These are phyloP conservation scores for Oxytropis ochrocephala DNA, from an alignment of 306 rosid species.

Conservation along the genomic window DNA sequence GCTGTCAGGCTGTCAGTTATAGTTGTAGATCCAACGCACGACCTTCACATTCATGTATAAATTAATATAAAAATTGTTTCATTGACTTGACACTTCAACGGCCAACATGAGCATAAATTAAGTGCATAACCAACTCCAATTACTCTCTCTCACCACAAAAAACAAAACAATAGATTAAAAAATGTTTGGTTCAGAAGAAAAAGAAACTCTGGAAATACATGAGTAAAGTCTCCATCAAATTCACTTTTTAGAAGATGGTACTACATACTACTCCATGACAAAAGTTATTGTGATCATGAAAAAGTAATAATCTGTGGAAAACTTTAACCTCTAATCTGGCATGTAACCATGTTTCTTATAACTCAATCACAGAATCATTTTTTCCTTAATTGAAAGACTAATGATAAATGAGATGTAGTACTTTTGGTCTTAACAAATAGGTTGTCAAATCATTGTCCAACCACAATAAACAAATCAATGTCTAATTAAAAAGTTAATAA, in stretches of 20 bases:
- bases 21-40: conserved; percentile 32
- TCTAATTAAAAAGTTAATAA: neutral
- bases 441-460: conserved; percentile 28
- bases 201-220: neutral
- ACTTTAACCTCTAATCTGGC: conserved; percentile 4
- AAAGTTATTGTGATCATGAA: neutral
- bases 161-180: neutral
- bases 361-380: neutral
- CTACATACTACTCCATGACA: no score
- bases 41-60: conserved; percentile 23
- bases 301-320: neutral
- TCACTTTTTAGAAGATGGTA: neutral
- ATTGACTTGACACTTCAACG: conserved; percentile 26
- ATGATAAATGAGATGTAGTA: neutral
- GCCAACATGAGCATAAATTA: conserved; percentile 9
- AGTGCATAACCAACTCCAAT: conserved; percentile 10
- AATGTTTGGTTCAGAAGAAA: neutral
- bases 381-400: neutral
- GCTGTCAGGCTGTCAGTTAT: conserved; percentile 24
- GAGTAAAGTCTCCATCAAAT: conserved; percentile 1
- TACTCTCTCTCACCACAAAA: conserved; percentile 6
- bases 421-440: neutral
- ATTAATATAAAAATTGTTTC: neutral
- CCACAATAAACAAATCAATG: neutral
- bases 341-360: conserved; percentile 2